Evolutionary conservation across 495 filamentous ascomycete genomes (phyloP), one percentile per base, ranked within the genome.

Genomic region (Chaetomidium leptoderma): DNA sequence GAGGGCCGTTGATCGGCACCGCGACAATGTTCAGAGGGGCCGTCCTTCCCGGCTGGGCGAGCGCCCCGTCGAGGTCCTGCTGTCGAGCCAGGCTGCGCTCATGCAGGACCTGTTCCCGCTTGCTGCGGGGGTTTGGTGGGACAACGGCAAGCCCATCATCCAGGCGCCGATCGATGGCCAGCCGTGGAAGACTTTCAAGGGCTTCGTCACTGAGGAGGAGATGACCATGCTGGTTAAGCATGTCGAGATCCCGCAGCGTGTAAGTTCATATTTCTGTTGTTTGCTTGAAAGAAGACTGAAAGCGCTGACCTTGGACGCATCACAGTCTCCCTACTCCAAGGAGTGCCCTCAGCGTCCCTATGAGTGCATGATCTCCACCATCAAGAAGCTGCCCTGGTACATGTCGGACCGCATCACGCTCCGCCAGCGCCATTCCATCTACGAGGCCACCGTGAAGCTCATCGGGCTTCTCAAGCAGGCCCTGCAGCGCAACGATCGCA

Each of bases 311-410:
- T n/a, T n/a, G n/a, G n/a, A 45, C 42, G 8, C 3, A 21, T 39
- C 9, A 23, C 49, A 90, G 86, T 85, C 84, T 43, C 79, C 79
- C 1, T 91, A 84, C 63, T 76, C 81, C 4, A 72, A 70, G 29
- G 81, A 86, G 53, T 87, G 83, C 55, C 83, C 82, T 6, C 84
- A 91, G 70, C 85, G 89, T 2, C 80, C 84, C 10, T 92, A 83
- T 60, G 89, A 93, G 73, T 85, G 79, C 37, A 78, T 89, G 65
- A 87, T 90, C 60, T 88, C 82, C 60, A 89, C 84, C 0, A 72
- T 93, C 49, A 80, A 81, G 63, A 93, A 92, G 76, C 76, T 86
- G 61, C 89, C 89, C 0, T 93, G 89, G 89, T 79, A 80, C 36
- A 76, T 78, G 29, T 71, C 80, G 1, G 70, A 83, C 27, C 47